phyloP scores from a whole-genome alignment of 2,329 filamentous ascomycete species.

The Apiospora malaysiana region DNA sequence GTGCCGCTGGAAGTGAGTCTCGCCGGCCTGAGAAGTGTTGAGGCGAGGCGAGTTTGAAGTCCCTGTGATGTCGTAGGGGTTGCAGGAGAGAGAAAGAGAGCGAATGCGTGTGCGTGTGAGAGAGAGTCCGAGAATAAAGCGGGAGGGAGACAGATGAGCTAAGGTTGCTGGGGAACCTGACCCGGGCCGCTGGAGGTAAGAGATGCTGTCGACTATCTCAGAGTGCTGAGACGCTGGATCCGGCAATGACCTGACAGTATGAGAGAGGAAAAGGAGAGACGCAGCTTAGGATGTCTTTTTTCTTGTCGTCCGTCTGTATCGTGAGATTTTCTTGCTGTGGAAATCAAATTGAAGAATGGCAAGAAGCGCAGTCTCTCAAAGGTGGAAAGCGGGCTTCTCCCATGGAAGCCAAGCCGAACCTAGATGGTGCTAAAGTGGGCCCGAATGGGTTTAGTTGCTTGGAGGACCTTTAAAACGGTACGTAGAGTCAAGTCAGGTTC shows the following conservation, averaged over 20 bases:
- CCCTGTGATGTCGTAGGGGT: background rate
- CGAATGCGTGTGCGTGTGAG: constrained; percentile 24
- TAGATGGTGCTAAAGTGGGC: constrained; percentile 16
- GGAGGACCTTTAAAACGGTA: constrained; percentile 19
- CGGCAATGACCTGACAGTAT: constrained; percentile 3
- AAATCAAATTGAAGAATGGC: constrained; percentile 20
- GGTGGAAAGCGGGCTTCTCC: constrained; percentile 19
- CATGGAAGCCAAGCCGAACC: constrained; percentile 19
- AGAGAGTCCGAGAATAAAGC: constrained; percentile 13
- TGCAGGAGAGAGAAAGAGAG: constrained; percentile 15
- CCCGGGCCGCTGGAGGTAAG: background rate
- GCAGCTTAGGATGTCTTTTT: constrained; percentile 1
- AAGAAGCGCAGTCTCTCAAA: constrained; percentile 19
- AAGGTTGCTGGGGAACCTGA: constrained; percentile 16
- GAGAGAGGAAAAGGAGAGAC: background rate
- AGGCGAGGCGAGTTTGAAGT: constrained; percentile 1
- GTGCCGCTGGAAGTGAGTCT: background rate
- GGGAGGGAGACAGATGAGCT: constrained; percentile 7
- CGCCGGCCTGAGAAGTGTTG: background rate
- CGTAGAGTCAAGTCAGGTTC: constrained; percentile 18
- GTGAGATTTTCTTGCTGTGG: constrained; percentile 18
- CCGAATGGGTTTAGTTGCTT: background rate
- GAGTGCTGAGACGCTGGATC: background rate
- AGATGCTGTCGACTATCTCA: background rate
- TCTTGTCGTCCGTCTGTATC: constrained; percentile 11